Conservation (phyloP, 2,329 filamentous ascomycete species). For the Alternaria hordeiaustralica region DNA sequence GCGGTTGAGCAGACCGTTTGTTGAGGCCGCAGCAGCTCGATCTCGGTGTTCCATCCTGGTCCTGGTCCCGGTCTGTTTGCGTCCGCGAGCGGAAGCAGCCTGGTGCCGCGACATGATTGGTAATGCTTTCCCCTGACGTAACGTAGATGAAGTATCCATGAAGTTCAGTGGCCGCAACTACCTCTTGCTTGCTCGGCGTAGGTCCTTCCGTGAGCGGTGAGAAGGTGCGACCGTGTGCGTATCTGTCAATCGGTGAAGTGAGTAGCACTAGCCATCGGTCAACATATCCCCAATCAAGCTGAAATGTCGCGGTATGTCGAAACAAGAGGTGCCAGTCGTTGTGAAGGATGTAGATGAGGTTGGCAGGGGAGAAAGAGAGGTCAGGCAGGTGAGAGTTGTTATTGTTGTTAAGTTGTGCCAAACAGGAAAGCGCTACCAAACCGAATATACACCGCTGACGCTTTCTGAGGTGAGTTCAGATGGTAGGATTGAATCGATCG, state of each 20-base stretch:
- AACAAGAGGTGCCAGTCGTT: background rate
- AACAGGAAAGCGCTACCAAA: slow-evolving; percentile 1
- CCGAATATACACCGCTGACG: background rate
- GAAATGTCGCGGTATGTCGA: background rate
- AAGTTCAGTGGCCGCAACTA: background rate
- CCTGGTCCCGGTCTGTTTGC: background rate
- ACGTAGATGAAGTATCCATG: background rate
- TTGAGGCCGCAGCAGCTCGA: background rate
- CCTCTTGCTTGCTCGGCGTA: background rate
- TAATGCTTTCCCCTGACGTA: background rate
- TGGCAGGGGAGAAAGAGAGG: background rate
- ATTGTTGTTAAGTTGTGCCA: background rate
- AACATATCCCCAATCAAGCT: background rate
- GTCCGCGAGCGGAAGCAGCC: background rate
- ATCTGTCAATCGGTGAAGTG: background rate
- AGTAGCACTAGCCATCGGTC: background rate
- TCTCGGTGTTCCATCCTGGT: slow-evolving; percentile 2
- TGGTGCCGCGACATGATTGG: background rate
- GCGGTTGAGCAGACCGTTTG: slow-evolving; percentile 11
- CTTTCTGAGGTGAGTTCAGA: background rate
- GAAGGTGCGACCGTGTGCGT: background rate
- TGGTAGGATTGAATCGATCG: background rate
- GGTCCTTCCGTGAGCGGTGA: background rate
- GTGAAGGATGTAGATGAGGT: background rate
- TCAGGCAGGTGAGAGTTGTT: background rate